phyloP scores from a whole-genome alignment of 139 green algal genomes.

The Zygnema cylindricum region DNA sequence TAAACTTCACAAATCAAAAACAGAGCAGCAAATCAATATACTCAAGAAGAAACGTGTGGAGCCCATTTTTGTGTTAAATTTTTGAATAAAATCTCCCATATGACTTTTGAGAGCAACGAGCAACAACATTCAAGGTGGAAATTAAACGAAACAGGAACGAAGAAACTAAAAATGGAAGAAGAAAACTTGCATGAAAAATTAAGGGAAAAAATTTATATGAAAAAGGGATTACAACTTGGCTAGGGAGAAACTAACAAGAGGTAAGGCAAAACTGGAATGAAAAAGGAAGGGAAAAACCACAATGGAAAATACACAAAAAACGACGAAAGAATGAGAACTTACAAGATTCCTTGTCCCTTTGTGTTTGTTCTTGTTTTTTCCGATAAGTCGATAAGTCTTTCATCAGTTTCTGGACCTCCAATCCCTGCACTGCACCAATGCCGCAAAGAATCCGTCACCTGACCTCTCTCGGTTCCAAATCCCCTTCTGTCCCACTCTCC shows the following conservation, averaged over 20 bases:
- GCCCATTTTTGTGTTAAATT: background rate
- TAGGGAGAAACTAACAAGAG: background rate
- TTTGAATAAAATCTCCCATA: background rate
- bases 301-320: background rate
- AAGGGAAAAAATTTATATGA: background rate
- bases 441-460: background rate
- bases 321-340: too few species aligned
- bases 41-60: background rate
- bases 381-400: background rate
- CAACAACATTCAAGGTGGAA: background rate
- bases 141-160: background rate
- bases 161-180: too few species aligned
- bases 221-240: background rate
- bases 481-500: background rate
- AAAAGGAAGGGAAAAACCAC: background rate
- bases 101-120: background rate
- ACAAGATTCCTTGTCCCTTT: background rate
- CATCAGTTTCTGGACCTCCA: background rate
- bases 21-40: background rate
- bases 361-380: background rate
- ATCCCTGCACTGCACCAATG: conserved; percentile 8
- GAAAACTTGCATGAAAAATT: too few species aligned
- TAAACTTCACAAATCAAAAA: conserved; percentile 10
- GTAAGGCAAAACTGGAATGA: background rate
- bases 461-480: background rate